Evolutionary conservation across 2,329 filamentous ascomycete genomes (phyloP).

Genomic region (Colletotrichum agaves): DNA sequence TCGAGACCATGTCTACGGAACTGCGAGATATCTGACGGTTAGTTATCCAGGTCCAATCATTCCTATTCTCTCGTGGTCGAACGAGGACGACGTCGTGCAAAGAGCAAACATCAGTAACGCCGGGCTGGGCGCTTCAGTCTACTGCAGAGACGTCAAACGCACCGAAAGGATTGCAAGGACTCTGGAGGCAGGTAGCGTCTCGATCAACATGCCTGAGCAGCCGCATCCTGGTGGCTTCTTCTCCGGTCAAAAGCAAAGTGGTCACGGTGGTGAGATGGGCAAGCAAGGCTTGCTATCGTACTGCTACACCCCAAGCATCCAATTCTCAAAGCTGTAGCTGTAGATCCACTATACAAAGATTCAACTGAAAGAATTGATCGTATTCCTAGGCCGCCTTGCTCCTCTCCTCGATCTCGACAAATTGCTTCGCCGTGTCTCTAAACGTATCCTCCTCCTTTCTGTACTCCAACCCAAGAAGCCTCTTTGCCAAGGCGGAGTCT

Average conservation of each 20-base stretch:
- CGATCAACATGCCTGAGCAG: constrained; percentile 61
- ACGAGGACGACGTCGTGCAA: constrained; percentile 68
- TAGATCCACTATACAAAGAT: background rate
- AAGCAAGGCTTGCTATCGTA: constrained; percentile 48
- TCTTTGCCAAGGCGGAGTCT: constrained; percentile 36
- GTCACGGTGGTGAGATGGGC: constrained; percentile 48
- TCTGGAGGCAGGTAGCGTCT: constrained; percentile 68
- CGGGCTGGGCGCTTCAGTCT: constrained; percentile 68
- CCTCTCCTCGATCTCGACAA: constrained; percentile 39
- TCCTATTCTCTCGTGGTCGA: constrained; percentile 69
- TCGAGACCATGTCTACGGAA: too few species aligned
- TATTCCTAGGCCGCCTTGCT: background rate
- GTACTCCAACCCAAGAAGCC: constrained; percentile 40
- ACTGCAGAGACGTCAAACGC: constrained; percentile 61
- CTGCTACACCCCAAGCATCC: constrained; percentile 46
- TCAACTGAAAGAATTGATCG: too few species aligned
- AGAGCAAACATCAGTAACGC: constrained; percentile 64
- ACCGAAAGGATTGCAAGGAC: constrained; percentile 63
- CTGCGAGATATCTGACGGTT: background rate
- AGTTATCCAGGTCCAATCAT: constrained; percentile 64
- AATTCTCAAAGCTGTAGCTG: constrained; percentile 36
- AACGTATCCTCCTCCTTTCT: constrained; percentile 39
- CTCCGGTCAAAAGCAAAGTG: constrained; percentile 48
- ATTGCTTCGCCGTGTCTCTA: constrained; percentile 39
- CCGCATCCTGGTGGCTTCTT: constrained; percentile 47